Evolutionary conservation across 2,329 filamentous ascomycete genomes (phyloP), one percentile per base, ranked within the genome.

Genomic region (Penicillium thymicola): DNA sequence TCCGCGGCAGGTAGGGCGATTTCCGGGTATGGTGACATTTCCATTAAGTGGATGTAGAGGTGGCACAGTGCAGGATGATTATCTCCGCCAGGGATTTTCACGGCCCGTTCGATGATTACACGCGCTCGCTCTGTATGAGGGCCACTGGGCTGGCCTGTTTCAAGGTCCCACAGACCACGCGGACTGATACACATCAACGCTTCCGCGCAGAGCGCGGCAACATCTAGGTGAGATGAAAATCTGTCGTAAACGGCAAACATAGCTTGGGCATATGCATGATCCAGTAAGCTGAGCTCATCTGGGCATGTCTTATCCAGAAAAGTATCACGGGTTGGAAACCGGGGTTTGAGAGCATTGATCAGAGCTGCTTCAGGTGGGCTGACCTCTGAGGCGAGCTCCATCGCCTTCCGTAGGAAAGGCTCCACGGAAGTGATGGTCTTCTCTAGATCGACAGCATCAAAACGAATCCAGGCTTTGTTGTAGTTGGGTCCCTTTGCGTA

Each of bases 41-140:
- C 47, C 47, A 50, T 50, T 6, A 50, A 28, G n/a, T 50, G 47
- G 13, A 50, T 50, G 25, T 50, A 50, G 25, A 50, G 47, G 14
- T 50, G 47, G 11, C 34, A 50, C 9, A 50, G 41, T 13, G 47
- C 47, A 6, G 47, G 34, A 30, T 40, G 47, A 4, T 49, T 9
- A 9, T 11, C 10, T 7, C 30, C 36, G 16, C 36, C 36, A 4
- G 36, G 36, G 18, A 18, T 16, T 3, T 16, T 37, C 16, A 37
- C 18, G 16, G 36, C 36, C 36, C 8, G 10, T 8, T 37, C 36
- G 3, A 37, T 37, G 10, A 37, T 37, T n/a, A 18, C 36, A n/a
- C 36, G 36, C 10, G 36, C 36, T 4, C 18, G 36, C 9, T 18
- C 36, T 4, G 36, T 37, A 18, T 37, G 36, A n/a, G 9, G 16